phyloP scores from a whole-genome alignment of 2,329 filamentous ascomycete genomes.

The Phialocephala sp. region DNA sequence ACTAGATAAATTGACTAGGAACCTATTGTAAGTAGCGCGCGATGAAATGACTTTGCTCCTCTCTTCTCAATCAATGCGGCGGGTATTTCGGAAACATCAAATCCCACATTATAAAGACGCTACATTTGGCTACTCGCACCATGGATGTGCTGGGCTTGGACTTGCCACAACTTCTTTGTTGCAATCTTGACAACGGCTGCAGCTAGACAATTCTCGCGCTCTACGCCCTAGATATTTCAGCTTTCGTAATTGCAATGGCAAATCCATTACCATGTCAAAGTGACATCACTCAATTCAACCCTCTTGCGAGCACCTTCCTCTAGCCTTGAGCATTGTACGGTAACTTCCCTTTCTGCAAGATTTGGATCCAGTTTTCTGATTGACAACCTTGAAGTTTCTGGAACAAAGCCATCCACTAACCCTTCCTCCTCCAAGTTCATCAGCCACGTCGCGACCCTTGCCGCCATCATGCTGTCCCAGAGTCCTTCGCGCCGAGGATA shows the following conservation, averaged over 20 bases:
- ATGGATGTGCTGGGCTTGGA: too few relatives aligned
- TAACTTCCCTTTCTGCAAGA: neutral
- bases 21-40: too few relatives aligned
- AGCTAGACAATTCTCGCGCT: neutral
- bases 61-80: too few relatives aligned
- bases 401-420: neutral
- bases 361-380: constrained; percentile 2
- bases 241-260: too few relatives aligned
- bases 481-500: constrained; percentile 3
- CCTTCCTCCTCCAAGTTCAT: constrained; percentile 7
- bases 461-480: neutral
- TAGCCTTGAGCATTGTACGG: neutral
- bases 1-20: too few relatives aligned
- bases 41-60: too few relatives aligned
- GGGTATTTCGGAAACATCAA: too few relatives aligned
- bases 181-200: neutral
- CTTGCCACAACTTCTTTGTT: too few relatives aligned
- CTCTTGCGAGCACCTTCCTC: neutral
- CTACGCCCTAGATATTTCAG: neutral
- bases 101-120: too few relatives aligned
- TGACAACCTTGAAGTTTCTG: constrained; percentile 1
- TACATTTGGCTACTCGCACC: too few relatives aligned
- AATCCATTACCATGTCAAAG: constrained; percentile 5
- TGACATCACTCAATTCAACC: constrained; percentile 2
- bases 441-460: neutral